Percentiles rank a stretch among this genome's conserved stretches.
Evolutionary conservation across 116 monocot genomes (phyloP).

Genomic region (Dioscorea cayenensis): DNA sequence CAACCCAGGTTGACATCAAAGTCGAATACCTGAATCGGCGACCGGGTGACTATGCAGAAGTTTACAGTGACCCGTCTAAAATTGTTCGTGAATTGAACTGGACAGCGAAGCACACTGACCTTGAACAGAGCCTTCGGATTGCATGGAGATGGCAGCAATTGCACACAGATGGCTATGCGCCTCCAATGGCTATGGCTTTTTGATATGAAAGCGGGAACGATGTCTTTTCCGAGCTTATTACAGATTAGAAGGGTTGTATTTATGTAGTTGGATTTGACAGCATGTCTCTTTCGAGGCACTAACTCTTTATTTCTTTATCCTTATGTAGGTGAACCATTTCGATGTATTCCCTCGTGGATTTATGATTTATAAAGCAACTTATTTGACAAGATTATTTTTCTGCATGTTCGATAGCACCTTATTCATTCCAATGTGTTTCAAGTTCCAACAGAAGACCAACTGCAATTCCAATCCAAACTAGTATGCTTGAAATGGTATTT

Average conservation of each 20-base stretch:
- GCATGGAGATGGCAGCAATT: conserved; percentile 95
- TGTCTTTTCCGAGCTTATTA: not conserved
- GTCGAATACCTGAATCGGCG: conserved; percentile 66
- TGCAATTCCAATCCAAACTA: too few relatives aligned
- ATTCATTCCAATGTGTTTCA: too few relatives aligned
- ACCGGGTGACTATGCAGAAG: conserved; percentile 92
- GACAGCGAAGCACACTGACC: conserved; percentile 65
- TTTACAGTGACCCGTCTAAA: conserved; percentile 89
- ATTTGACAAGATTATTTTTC: too few relatives aligned
- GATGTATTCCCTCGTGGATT: too few relatives aligned
- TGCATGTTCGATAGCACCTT: too few relatives aligned
- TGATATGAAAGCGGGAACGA: conserved; percentile 7
- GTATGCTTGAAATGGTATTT: too few relatives aligned
- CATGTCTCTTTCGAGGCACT: too few relatives aligned
- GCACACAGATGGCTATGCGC: conserved; percentile 62
- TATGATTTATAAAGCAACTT: too few relatives aligned
- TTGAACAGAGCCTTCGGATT: conserved; percentile 56
- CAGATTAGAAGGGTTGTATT: not conserved
- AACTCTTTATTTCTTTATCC: too few relatives aligned
- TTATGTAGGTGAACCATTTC: too few relatives aligned
- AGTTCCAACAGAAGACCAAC: too few relatives aligned
- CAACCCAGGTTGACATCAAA: conserved; percentile 74
- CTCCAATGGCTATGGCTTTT: conserved; percentile 8
- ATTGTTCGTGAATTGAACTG: conserved; percentile 76
- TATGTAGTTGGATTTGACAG: too few relatives aligned